Percentiles rank a stretch among this genome's conserved stretches.
Conservation (phyloP, 1,139 yeast species). For the Geotrichum candidum region DNA sequence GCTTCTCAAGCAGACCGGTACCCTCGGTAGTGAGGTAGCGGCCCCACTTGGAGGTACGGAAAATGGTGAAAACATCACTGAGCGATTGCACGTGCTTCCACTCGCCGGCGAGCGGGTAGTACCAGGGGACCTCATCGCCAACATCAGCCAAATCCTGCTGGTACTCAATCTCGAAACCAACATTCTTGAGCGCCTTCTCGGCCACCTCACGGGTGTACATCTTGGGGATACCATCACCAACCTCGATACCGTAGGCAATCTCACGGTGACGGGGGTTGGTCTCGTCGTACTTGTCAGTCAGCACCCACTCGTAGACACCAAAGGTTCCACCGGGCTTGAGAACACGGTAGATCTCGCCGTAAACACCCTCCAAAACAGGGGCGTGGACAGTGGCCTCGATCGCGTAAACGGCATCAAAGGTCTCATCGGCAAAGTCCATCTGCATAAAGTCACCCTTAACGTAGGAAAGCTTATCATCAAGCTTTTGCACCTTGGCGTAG, state of each 20-base stretch:
- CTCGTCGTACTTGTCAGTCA: slow-evolving; percentile 92
- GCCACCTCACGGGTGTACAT: slow-evolving; percentile 88
- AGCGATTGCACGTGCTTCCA: slow-evolving; percentile 78
- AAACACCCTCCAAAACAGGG: slow-evolving; percentile 93
- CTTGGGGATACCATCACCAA: slow-evolving; percentile 98
- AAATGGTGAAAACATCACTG: slow-evolving; percentile 72
- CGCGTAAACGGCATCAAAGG: slow-evolving; percentile 96
- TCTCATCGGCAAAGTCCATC: slow-evolving; percentile 86
- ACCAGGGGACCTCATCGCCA: slow-evolving; percentile 92
- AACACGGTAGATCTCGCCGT: slow-evolving; percentile 88
- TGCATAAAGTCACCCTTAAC: slow-evolving; percentile 99
- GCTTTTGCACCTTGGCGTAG: slow-evolving; percentile 61
- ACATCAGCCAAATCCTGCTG: slow-evolving; percentile 77
- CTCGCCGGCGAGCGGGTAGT: slow-evolving; percentile 93
- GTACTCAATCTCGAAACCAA: slow-evolving; percentile 77
- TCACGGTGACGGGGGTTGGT: slow-evolving; percentile 82
- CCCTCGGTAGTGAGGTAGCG: slow-evolving; percentile 76
- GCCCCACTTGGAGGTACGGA: slow-evolving; percentile 85
- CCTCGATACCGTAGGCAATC: slow-evolving; percentile 93
- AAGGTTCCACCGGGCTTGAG: slow-evolving; percentile 96
- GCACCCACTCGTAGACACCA: slow-evolving; percentile 99
- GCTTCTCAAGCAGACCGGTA: slow-evolving; percentile 72
- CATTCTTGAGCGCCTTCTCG: slow-evolving; percentile 72
- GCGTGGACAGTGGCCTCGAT: slow-evolving; percentile 99
- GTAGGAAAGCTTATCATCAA: slow-evolving; percentile 69